Conservation (phyloP, 1,139 yeast species). For the Sugiyamaella paludigena region DNA sequence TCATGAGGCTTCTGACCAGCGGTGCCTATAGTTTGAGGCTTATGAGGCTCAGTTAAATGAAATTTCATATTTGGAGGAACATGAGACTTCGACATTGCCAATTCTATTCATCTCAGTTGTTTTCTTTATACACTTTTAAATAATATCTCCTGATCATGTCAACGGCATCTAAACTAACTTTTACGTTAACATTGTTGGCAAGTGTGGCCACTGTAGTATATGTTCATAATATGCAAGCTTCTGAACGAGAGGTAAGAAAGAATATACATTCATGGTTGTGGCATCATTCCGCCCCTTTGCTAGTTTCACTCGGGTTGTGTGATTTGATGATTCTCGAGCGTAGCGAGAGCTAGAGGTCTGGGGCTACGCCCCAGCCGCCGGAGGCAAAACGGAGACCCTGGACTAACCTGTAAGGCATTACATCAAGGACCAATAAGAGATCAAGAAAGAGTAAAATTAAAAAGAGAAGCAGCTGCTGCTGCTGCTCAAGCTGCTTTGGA, state of each 20-base stretch:
- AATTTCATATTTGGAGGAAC: no score
- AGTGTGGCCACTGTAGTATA: conserved; percentile 61
- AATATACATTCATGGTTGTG: conserved; percentile 18
- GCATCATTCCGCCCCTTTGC: no score
- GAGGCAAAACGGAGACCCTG: neutral
- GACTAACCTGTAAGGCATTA: conserved; percentile 42
- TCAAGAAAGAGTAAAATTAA: conserved; percentile 57
- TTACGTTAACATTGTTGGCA: conserved; percentile 55
- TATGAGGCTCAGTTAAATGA: no score
- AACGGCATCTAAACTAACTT: conserved; percentile 66
- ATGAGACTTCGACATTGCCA: no score
- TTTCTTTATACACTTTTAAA: neutral
- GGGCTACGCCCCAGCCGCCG: neutral
- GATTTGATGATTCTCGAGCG: neutral
- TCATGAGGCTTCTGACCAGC: no score
- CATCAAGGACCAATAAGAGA: conserved; percentile 81
- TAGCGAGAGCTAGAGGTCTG: neutral
- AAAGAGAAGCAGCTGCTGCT: conserved; percentile 40
- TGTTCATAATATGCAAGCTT: conserved; percentile 64
- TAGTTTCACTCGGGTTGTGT: no score
- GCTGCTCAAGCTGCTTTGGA: conserved; percentile 20
- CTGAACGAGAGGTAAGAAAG: conserved; percentile 51
- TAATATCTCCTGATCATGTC: conserved; percentile 55
- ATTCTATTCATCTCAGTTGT: no score
- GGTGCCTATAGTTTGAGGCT: no score